Evolutionary conservation across 768 basidiomycete genomes (phyloP), one percentile per base, ranked within the genome.

Genomic region (Suillus spraguei): DNA sequence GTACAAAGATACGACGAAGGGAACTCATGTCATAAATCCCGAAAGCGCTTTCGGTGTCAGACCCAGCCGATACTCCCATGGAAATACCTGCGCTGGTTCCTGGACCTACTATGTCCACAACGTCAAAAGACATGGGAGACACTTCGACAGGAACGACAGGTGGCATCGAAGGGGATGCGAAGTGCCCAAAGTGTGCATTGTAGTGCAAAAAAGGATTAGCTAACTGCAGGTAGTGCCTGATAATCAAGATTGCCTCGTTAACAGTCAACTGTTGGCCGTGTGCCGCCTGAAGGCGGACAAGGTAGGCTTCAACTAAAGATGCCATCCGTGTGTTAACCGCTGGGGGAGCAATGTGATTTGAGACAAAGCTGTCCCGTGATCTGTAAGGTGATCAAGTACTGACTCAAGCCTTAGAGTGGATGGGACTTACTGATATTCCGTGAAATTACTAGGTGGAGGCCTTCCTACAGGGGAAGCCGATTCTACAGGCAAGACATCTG

Each of bases 231-330:
- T 56, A 16, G 9, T 17, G 17, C 39, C 28, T 58, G 6, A 58
- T 24, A 58, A 58, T 58, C 17, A 28, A 28, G 24, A 58, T 58
- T 32, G 56, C 56, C 56, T 58, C 17, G 28, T 28, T 24, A 7
- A 58, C 56, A 8, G 56, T 58, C 20, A 58, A 28, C 39, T 56
- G 55, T 16, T 14, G 56, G 32, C 56, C 38, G 10, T 38, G 22
- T 7, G 32, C 17, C 28, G 28, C 39, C 28, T 58, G 56, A 41
- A 58, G 56, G 28, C 17, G 56, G 11, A 28, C 20, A 32, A 58
- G 56, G 39, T 41, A 58, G 39, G 24, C 24, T 32, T 58, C 56
- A 28, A 58, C 56, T 32, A 28, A 58, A 1, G 56, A 58, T 58
- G 24, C 24, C 56, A 41, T 28, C 17, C 17, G 56, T 20, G 24